Evolutionary conservation across 2,329 filamentous ascomycete species (phyloP).

Genomic region (Sphaceloma murrayae): DNA sequence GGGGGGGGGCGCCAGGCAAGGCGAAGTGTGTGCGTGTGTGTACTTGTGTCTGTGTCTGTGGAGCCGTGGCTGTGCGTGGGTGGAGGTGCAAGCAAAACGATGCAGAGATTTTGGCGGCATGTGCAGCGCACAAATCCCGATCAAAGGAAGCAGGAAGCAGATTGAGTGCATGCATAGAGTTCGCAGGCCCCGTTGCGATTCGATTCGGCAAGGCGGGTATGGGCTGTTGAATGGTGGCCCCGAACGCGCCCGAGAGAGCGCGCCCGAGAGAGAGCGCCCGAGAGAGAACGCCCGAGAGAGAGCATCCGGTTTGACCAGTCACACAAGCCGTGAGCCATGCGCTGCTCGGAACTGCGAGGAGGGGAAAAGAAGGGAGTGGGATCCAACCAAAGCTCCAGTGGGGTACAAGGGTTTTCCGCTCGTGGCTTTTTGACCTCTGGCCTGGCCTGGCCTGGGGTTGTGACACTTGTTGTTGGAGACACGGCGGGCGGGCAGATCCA

Average conservation of each 20-base stretch:
- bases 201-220: neutral
- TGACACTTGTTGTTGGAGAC: neutral
- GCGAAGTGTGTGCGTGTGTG: slow-evolving; percentile 7
- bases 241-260: slow-evolving; percentile 14
- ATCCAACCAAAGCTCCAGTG: too few species aligned
- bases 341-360: too few species aligned
- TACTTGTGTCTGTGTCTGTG: slow-evolving; percentile 8
- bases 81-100: slow-evolving; percentile 12
- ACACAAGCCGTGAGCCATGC: slow-evolving; percentile 10
- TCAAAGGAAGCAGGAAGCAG: neutral
- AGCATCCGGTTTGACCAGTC: slow-evolving; percentile 4
- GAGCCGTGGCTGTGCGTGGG: neutral
- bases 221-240: slow-evolving; percentile 4
- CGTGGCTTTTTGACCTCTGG: slow-evolving; percentile 17
- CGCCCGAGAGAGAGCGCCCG: slow-evolving; percentile 13
- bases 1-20: too few species aligned
- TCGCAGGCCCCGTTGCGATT: neutral
- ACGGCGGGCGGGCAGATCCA: too few species aligned
- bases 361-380: too few species aligned
- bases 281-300: slow-evolving; percentile 12
- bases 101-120: slow-evolving; percentile 17
- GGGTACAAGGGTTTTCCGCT: slow-evolving; percentile 14
- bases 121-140: neutral
- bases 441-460: neutral
- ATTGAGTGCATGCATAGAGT: slow-evolving; percentile 6